Conservation (phyloP, 148 eudicot species). For the Fallopia convolvulus region DNA sequence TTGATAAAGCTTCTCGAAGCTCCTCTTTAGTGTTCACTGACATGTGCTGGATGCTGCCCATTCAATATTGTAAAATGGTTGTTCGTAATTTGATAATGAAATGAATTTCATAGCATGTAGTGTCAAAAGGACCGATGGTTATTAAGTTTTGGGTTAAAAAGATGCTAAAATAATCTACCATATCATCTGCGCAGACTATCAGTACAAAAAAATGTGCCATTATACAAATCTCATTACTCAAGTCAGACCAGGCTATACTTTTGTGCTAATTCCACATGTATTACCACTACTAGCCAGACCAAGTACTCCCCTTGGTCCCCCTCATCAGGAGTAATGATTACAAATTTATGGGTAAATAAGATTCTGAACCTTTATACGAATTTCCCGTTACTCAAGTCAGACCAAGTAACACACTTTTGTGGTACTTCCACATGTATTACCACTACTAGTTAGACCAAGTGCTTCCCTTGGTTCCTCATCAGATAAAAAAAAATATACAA, state of each 20-base stretch:
- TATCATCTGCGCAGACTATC: background rate
- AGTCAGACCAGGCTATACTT: too few relatives aligned
- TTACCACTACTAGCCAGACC: background rate
- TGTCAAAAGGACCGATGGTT: background rate
- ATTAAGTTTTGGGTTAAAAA: background rate
- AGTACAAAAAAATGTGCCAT: background rate
- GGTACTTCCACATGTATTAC: background rate
- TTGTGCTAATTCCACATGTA: background rate
- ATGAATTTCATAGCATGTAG: slow-evolving; percentile 3
- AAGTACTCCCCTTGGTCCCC: too few relatives aligned
- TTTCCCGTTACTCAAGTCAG: too few relatives aligned
- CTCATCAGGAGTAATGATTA: too few relatives aligned
- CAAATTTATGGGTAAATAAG: too few relatives aligned
- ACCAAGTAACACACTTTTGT: too few relatives aligned
- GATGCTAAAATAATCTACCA: background rate
- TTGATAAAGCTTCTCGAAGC: slow-evolving; percentile 55
- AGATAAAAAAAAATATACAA: background rate
- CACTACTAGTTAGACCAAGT: background rate
- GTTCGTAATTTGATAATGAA: background rate
- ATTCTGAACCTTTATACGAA: too few relatives aligned
- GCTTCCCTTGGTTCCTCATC: too few relatives aligned
- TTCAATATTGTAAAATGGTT: background rate
- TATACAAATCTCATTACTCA: too few relatives aligned
- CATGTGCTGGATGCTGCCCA: slow-evolving; percentile 69
- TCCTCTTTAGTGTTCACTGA: slow-evolving; percentile 54